These are phyloP conservation scores for Geranomyces variabilis DNA, from an alignment of 192 early-diverging fungal species.

Conservation along the genomic window DNA sequence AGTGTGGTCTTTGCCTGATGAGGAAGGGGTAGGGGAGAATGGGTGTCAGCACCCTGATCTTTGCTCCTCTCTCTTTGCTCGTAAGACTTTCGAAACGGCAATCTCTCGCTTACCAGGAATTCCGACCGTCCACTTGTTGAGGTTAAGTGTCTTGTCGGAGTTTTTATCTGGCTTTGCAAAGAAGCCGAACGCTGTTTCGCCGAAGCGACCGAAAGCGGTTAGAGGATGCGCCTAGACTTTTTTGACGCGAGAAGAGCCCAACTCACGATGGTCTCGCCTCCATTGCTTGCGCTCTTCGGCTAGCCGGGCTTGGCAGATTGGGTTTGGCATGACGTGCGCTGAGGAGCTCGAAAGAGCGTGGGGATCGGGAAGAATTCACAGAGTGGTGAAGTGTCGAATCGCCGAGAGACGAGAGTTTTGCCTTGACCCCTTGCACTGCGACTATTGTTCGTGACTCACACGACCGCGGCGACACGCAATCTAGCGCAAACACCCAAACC, in stretches of 20 bases:
- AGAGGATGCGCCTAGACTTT: background rate
- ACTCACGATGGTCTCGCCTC: constrained; percentile 90
- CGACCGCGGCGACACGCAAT: no score
- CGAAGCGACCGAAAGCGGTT: background rate
- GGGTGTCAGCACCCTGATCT: no score
- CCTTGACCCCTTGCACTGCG: no score
- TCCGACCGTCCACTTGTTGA: constrained; percentile 83
- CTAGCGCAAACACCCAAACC: no score
- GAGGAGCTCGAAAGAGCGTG: no score
- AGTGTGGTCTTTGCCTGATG: constrained; percentile 52
- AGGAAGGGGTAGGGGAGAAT: no score
- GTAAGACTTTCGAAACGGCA: no score
- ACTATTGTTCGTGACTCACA: no score
- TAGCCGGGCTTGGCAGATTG: constrained; percentile 77
- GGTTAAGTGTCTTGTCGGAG: constrained; percentile 74
- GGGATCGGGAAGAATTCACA: no score
- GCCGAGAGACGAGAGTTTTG: no score
- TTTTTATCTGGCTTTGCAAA: constrained; percentile 89
- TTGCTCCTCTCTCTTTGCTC: no score
- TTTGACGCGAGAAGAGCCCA: background rate
- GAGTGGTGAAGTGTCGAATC: no score
- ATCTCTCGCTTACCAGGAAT: constrained; percentile 77
- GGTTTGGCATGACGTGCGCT: constrained; percentile 23
- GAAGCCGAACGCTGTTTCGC: constrained; percentile 71
- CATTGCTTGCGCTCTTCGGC: constrained; percentile 96